phyloP scores from a whole-genome alignment of 495 filamentous ascomycete genomes.

The Annulohypoxylon maeteangense region DNA sequence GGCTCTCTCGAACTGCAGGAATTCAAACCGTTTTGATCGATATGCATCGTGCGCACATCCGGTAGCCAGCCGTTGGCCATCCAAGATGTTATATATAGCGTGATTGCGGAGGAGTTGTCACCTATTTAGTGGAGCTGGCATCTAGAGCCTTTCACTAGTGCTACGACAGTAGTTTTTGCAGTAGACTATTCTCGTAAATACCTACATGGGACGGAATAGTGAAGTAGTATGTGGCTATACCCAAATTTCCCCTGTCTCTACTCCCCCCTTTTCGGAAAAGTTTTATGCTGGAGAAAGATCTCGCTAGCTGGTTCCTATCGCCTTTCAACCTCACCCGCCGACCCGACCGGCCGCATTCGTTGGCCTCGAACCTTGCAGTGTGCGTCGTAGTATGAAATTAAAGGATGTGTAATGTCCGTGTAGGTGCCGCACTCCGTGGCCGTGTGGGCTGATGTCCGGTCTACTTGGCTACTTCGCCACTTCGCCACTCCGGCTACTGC shows the following conservation, averaged over 20 bases:
- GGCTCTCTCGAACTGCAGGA: constrained; percentile 19
- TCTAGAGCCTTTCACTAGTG: constrained; percentile 30
- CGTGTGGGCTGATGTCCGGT: constrained; percentile 33
- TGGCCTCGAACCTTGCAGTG: constrained; percentile 19
- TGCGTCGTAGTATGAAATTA: constrained; percentile 12
- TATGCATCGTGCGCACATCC: constrained; percentile 38
- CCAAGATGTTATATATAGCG: constrained; percentile 25
- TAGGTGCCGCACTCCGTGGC: constrained; percentile 16
- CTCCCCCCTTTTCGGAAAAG: constrained; percentile 18
- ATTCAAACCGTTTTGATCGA: constrained; percentile 31
- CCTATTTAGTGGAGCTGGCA: constrained; percentile 28
- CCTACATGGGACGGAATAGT: constrained; percentile 29
- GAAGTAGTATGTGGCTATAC: constrained; percentile 27
- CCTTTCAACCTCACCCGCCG: constrained; percentile 13
- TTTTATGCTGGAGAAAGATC: background rate
- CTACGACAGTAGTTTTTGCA: constrained; percentile 26
- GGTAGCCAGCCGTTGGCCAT: constrained; percentile 3
- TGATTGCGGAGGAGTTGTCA: constrained; percentile 28
- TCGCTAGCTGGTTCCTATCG: constrained; percentile 12
- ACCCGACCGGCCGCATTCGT: constrained; percentile 9
- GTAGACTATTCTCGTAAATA: constrained; percentile 34
- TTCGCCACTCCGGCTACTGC: constrained; percentile 33
- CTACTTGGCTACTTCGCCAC: constrained; percentile 30
- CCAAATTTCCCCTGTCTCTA: background rate
- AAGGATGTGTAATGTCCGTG: constrained; percentile 8